phyloP scores from a whole-genome alignment of 1,284 basidiomycete species.

The Moniliophthora roreri region DNA sequence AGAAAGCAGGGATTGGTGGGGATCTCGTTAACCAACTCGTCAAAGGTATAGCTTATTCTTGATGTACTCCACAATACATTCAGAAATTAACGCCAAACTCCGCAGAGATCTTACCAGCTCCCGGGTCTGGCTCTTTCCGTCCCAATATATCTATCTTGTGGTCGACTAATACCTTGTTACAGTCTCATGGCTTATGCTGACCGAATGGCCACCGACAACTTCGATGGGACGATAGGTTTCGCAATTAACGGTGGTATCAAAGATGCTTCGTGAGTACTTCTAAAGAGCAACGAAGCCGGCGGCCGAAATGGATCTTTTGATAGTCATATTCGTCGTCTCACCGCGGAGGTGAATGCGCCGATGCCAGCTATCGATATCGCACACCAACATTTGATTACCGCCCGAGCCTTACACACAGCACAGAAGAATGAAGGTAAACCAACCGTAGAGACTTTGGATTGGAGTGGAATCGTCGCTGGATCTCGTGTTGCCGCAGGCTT shows the following conservation, averaged over 20 bases:
- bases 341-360: constrained; percentile 68
- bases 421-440: constrained; percentile 45
- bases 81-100: constrained; percentile 14
- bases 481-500: constrained; percentile 69
- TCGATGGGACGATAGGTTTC: constrained; percentile 81
- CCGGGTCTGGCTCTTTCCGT: constrained; percentile 36
- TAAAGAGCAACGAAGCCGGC: neutral
- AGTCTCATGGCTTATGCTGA: constrained; percentile 62
- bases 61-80: constrained; percentile 7
- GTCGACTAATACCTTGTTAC: constrained; percentile 6
- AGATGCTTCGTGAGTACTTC: constrained; percentile 52
- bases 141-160: constrained; percentile 9
- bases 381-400: constrained; percentile 77
- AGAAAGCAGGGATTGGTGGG: constrained; percentile 80
- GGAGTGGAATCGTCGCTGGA: constrained; percentile 72
- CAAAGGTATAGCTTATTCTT: constrained; percentile 42
- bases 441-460: constrained; percentile 60
- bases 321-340: constrained; percentile 50
- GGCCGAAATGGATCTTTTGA: neutral
- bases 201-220: constrained; percentile 71
- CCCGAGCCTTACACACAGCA: constrained; percentile 63
- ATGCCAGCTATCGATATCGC: constrained; percentile 81
- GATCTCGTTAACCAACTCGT: constrained; percentile 58
- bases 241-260: constrained; percentile 88
- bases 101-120: constrained; percentile 60